Percentiles rank a stretch among this genome's conserved stretches.
Evolutionary conservation across 345 rosid genomes (phyloP).

Genomic region (Raphanus sativus): DNA sequence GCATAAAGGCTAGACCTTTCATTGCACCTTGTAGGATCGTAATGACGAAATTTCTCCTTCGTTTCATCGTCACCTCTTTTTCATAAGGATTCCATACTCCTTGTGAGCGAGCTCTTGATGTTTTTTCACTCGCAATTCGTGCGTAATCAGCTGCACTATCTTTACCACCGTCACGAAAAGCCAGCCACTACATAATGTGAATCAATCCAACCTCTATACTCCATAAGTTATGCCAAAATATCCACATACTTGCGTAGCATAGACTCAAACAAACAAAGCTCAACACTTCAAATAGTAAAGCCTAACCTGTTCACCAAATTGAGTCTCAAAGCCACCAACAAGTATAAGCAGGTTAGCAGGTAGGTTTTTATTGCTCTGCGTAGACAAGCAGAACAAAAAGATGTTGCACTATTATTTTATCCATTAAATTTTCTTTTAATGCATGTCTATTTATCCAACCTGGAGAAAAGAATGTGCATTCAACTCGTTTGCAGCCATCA

Average conservation of each 20-base stretch:
- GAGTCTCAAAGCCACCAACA: conserved; percentile 90
- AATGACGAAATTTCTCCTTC: conserved; percentile 58
- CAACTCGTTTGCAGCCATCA: conserved; percentile 98
- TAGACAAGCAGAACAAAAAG: conserved; percentile 24
- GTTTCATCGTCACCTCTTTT: conserved; percentile 48
- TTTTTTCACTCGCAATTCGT: conserved; percentile 59
- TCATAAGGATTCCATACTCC: conserved; percentile 69
- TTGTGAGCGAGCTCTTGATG: conserved; percentile 42
- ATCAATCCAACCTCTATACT: conserved; percentile 28
- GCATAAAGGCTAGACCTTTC: conserved; percentile 86
- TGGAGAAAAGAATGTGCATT: conserved; percentile 85
- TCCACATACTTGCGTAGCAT: conserved; percentile 17
- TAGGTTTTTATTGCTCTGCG: conserved; percentile 62
- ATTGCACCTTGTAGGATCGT: conserved; percentile 73
- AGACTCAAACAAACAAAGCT: conserved; percentile 4
- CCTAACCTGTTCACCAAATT: conserved; percentile 86
- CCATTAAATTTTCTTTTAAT: not conserved
- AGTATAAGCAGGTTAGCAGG: conserved; percentile 72
- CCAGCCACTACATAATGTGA: conserved; percentile 72
- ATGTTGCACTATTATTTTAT: not conserved
- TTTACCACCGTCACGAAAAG: conserved; percentile 78
- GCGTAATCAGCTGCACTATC: conserved; percentile 89
- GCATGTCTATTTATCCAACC: conserved; percentile 48
- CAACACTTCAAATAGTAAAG: conserved; percentile 21
- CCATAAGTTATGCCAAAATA: conserved; percentile 16